phyloP scores from a whole-genome alignment of 148 eudicot species.

The Pharnaceum exiguum region DNA sequence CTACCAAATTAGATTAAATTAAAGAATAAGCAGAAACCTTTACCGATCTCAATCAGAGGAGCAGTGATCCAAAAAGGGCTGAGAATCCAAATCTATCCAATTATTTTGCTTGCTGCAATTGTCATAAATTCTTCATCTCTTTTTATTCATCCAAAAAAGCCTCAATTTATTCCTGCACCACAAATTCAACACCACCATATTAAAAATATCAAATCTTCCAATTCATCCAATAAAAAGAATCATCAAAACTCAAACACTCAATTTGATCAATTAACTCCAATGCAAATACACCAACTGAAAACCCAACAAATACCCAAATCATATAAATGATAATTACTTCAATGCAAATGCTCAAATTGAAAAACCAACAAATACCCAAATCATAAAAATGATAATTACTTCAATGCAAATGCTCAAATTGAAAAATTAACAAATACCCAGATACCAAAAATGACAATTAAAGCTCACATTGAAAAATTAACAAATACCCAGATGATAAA shows the following conservation, averaged over 20 bases:
- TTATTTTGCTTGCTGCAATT: conserved; percentile 3
- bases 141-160: conserved; percentile 1
- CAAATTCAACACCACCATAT: background rate
- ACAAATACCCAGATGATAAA: too few species aligned
- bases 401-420: too few species aligned
- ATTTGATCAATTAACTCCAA: too few species aligned
- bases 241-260: too few species aligned
- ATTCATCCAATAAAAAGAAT: too few species aligned
- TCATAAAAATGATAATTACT: conserved; percentile 30
- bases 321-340: conserved; percentile 17
- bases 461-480: conserved; percentile 12
- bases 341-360: background rate
- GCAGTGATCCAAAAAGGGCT: conserved; percentile 5
- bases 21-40: conserved; percentile 1
- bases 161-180: conserved; percentile 12
- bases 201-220: conserved; percentile 6
- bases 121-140: conserved; percentile 11
- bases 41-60: conserved; percentile 24
- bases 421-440: too few species aligned
- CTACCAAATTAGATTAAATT: background rate
- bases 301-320: conserved; percentile 9
- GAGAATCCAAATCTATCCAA: conserved; percentile 15
- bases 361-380: conserved; percentile 23
- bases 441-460: too few species aligned
- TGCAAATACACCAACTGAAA: conserved; percentile 15